Conservation (phyloP, 2,329 filamentous ascomycete genomes). For the Fusarium miscanthi region DNA sequence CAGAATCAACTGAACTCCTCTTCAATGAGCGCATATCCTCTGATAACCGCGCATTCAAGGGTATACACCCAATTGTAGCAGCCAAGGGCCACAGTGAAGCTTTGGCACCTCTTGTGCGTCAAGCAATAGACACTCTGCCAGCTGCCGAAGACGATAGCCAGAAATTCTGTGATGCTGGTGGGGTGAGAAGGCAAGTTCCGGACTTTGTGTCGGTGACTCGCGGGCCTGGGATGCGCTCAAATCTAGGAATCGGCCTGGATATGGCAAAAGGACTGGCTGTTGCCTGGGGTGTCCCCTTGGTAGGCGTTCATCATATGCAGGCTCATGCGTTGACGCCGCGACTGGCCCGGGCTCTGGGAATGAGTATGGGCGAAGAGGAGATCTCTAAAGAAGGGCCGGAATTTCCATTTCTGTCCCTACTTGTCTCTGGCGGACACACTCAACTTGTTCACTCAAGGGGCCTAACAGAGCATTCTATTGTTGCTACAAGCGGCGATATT, state of each 20-base stretch:
- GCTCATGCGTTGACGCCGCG: slow-evolving; percentile 91
- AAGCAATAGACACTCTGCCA: slow-evolving; percentile 68
- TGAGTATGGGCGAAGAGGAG: slow-evolving; percentile 31
- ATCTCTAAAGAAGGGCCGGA: slow-evolving; percentile 53
- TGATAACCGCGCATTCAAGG: slow-evolving; percentile 78
- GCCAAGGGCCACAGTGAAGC: slow-evolving; percentile 79
- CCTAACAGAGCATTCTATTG: slow-evolving; percentile 75
- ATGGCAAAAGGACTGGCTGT: slow-evolving; percentile 88
- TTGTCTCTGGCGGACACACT: slow-evolving; percentile 93
- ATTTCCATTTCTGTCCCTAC: slow-evolving; percentile 88
- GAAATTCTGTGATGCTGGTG: slow-evolving; percentile 28
- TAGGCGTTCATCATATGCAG: slow-evolving; percentile 97
- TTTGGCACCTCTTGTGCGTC: slow-evolving; percentile 74
- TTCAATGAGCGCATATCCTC: slow-evolving; percentile 87
- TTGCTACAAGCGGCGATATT: slow-evolving; percentile 80
- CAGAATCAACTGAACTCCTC: slow-evolving; percentile 66
- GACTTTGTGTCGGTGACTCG: slow-evolving; percentile 91
- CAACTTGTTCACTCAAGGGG: slow-evolving; percentile 80
- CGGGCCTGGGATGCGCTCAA: slow-evolving; percentile 88
- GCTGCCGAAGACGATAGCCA: slow-evolving; percentile 16
- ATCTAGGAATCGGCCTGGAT: slow-evolving; percentile 81
- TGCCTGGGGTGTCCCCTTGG: slow-evolving; percentile 83
- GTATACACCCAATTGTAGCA: slow-evolving; percentile 83
- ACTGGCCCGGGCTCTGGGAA: slow-evolving; percentile 72
- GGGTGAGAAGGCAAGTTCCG: slow-evolving; percentile 59